Conservation (phyloP, 2,329 filamentous ascomycete species). For the Diaporthe sp. region DNA sequence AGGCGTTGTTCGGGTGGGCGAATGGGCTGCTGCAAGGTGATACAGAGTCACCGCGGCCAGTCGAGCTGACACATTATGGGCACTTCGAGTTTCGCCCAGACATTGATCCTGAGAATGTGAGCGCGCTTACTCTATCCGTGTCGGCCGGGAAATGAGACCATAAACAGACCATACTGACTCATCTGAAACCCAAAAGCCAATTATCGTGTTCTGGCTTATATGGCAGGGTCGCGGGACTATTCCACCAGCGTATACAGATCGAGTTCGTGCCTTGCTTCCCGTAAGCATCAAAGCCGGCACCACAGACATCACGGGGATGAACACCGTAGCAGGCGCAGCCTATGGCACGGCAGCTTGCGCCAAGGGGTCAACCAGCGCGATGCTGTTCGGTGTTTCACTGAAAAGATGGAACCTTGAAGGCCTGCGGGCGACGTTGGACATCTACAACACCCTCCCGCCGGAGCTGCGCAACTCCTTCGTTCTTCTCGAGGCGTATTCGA, state of each 20-base stretch:
- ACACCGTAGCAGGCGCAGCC: slow-evolving; percentile 26
- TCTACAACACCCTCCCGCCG: slow-evolving; percentile 21
- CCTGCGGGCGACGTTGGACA: slow-evolving; percentile 12
- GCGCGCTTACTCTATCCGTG: not conserved
- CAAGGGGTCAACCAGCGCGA: slow-evolving; percentile 18
- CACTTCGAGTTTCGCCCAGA: slow-evolving; percentile 12
- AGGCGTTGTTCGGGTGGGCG: slow-evolving; percentile 20
- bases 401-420: slow-evolving; percentile 4
- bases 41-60: slow-evolving; percentile 10
- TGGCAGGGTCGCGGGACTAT: slow-evolving; percentile 25
- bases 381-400: slow-evolving; percentile 10
- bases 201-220: slow-evolving; percentile 34
- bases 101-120: slow-evolving; percentile 7
- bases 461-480: slow-evolving; percentile 30
- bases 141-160: not conserved
- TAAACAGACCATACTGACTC: not conserved
- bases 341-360: slow-evolving; percentile 21
- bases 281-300: slow-evolving; percentile 22
- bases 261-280: not conserved
- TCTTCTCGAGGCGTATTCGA: slow-evolving; percentile 29
- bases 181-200: not conserved
- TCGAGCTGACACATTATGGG: slow-evolving; percentile 32
- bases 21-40: slow-evolving; percentile 13
- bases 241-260: slow-evolving; percentile 12
- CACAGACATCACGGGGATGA: slow-evolving; percentile 30